Percentiles rank a stretch among this genome's conserved stretches.
phyloP scores from a whole-genome alignment of 371 early-diverging fungal genomes.

The Fennellomyces sp. region DNA sequence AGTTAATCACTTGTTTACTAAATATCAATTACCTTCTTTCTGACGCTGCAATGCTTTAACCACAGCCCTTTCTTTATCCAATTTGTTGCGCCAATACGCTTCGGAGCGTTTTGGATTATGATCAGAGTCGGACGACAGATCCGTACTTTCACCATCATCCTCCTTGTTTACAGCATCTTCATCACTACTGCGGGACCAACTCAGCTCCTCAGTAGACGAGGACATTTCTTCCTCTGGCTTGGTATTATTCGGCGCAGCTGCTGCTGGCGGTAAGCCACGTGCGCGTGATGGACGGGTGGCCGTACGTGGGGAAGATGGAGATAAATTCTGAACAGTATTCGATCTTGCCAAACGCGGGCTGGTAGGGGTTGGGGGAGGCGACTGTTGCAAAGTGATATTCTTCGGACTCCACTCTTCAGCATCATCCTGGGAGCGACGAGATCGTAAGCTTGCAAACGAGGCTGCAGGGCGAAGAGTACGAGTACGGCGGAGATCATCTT shows the following conservation, averaged over 20 bases:
- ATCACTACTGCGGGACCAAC: not conserved
- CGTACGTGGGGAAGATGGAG: not conserved
- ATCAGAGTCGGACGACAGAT: not conserved
- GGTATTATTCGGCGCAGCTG: not conserved
- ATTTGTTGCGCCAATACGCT: slow-evolving; percentile 10
- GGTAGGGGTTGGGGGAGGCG: slow-evolving; percentile 11
- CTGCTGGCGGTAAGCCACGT: not conserved
- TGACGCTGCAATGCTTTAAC: slow-evolving; percentile 43
- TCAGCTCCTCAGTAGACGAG: not conserved
- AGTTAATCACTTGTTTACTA: no score
- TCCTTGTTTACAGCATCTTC: slow-evolving; percentile 6
- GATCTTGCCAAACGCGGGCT: slow-evolving; percentile 7
- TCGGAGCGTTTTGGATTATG: slow-evolving; percentile 6
- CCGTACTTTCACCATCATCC: slow-evolving; percentile 1
- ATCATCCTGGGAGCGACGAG: not conserved
- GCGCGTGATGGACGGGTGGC: not conserved
- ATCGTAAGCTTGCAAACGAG: slow-evolving; percentile 10
- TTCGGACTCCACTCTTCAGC: not conserved
- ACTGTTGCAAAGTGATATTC: slow-evolving; percentile 5
- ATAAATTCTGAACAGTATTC: not conserved
- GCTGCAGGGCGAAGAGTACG: slow-evolving; percentile 27
- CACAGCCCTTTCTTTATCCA: slow-evolving; percentile 42
- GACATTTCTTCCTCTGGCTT: not conserved
- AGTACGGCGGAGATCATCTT: slow-evolving; percentile 7
- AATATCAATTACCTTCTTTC: slow-evolving; percentile 46